Percentiles rank a stretch among this genome's conserved stretches.
Conservation (phyloP, 495 filamentous ascomycete species). For the Xylaria cubensis region DNA sequence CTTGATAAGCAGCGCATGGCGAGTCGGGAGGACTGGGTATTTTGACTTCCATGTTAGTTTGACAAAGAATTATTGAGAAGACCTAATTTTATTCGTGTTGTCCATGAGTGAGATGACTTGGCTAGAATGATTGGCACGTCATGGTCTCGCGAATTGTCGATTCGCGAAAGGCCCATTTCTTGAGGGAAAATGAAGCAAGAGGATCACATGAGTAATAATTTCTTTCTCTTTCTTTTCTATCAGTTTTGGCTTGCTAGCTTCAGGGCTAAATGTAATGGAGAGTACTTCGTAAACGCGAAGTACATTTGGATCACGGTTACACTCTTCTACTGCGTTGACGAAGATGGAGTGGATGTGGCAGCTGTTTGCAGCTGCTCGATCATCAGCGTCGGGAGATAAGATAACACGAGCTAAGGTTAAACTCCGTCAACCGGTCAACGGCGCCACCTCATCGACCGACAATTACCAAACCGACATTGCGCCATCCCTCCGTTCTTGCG, state of each 20-base stretch:
- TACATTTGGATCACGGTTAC: no score
- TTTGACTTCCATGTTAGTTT: background rate
- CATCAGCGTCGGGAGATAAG: background rate
- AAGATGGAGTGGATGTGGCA: no score
- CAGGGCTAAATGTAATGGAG: no score
- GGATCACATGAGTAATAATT: background rate
- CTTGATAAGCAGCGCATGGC: constrained; percentile 41
- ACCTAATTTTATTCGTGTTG: background rate
- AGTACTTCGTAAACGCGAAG: no score
- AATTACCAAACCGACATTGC: background rate
- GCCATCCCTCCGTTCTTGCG: background rate
- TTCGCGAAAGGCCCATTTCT: background rate
- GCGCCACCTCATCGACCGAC: background rate
- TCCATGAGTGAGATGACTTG: background rate
- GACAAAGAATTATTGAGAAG: background rate
- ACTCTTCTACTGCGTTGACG: no score
- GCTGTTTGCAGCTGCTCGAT: background rate
- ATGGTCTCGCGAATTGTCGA: background rate
- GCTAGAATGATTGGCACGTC: background rate
- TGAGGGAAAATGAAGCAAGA: background rate
- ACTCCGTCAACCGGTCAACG: background rate
- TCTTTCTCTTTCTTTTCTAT: background rate
- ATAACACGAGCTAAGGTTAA: background rate
- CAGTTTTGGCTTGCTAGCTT: background rate
- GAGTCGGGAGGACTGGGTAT: constrained; percentile 37